phyloP scores from a whole-genome alignment of 139 green algal species.

The Chlorella sp. region DNA sequence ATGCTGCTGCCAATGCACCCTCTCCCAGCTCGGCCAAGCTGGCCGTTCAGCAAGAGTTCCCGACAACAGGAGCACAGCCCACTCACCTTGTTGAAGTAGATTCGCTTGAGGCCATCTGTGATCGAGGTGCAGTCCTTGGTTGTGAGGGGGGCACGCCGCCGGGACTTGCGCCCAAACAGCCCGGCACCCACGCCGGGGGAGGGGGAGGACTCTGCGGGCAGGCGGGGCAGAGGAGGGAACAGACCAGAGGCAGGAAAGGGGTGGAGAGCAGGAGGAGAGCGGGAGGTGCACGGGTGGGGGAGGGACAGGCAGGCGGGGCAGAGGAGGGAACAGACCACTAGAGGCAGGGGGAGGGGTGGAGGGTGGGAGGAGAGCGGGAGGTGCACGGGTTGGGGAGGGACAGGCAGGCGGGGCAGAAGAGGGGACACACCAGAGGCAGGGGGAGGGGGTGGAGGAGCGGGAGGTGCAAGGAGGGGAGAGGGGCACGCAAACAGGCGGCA shows the following conservation, averaged over 20 bases:
- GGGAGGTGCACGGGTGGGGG: neutral
- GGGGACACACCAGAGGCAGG: too few relatives aligned
- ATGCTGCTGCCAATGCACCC: too few relatives aligned
- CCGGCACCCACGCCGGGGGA: neutral
- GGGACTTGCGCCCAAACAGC: conserved; percentile 26
- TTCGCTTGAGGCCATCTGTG: conserved; percentile 89
- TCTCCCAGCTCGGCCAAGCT: neutral
- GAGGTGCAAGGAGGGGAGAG: too few relatives aligned
- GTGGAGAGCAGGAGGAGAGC: neutral
- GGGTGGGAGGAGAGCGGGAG: too few relatives aligned
- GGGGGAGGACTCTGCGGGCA: neutral
- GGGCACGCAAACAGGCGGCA: too few relatives aligned
- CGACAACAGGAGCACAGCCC: too few relatives aligned
- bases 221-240: neutral
- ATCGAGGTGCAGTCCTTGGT: conserved; percentile 83
- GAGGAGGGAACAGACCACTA: too few relatives aligned
- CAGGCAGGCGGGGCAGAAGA: neutral
- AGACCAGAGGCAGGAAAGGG: neutral
- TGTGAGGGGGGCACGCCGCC: conserved; percentile 55
- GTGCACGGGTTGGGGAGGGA: too few relatives aligned
- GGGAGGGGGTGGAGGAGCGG: too few relatives aligned
- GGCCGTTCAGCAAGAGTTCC: neutral
- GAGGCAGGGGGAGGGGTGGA: too few relatives aligned
- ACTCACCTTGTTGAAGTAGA: conserved; percentile 91
- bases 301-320: neutral